Evolutionary conservation across 306 rosid species (phyloP).

Genomic region (Pyrus bretschneideri): DNA sequence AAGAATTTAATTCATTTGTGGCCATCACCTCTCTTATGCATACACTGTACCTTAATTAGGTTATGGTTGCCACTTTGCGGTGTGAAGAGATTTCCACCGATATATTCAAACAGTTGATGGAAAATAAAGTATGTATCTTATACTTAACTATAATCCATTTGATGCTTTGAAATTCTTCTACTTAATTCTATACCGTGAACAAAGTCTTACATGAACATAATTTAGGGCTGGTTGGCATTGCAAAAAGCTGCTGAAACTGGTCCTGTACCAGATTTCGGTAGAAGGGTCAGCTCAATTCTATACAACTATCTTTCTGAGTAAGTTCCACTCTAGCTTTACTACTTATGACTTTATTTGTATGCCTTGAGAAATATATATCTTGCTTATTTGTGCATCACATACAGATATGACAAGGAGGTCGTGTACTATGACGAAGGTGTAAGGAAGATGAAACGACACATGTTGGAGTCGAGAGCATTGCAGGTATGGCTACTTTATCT

Average conservation of each 20-base stretch:
- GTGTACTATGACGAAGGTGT: slow-evolving; percentile 66
- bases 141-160: background rate
- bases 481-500: slow-evolving; percentile 65
- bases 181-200: no score
- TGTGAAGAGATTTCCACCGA: slow-evolving; percentile 87
- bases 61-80: slow-evolving; percentile 94
- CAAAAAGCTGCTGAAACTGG: slow-evolving; percentile 58
- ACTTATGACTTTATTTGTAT: background rate
- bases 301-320: slow-evolving; percentile 62
- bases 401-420: slow-evolving; percentile 73
- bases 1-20: no score
- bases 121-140: slow-evolving; percentile 44
- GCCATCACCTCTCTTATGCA: no score
- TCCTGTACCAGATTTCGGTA: slow-evolving; percentile 68
- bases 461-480: slow-evolving; percentile 48
- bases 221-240: slow-evolving; percentile 72
- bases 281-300: slow-evolving; percentile 53
- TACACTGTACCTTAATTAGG: slow-evolving; percentile 4
- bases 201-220: slow-evolving; percentile 11
- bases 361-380: no score
- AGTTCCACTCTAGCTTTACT: slow-evolving; percentile 24
- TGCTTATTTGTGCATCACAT: no score
- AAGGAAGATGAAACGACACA: slow-evolving; percentile 57
- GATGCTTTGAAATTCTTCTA: no score
- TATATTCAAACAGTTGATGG: slow-evolving; percentile 37